Percentiles rank a stretch among this genome's conserved stretches.
Evolutionary conservation across 345 rosid genomes (phyloP).

Genomic region (Erysimum cheiranthoides): DNA sequence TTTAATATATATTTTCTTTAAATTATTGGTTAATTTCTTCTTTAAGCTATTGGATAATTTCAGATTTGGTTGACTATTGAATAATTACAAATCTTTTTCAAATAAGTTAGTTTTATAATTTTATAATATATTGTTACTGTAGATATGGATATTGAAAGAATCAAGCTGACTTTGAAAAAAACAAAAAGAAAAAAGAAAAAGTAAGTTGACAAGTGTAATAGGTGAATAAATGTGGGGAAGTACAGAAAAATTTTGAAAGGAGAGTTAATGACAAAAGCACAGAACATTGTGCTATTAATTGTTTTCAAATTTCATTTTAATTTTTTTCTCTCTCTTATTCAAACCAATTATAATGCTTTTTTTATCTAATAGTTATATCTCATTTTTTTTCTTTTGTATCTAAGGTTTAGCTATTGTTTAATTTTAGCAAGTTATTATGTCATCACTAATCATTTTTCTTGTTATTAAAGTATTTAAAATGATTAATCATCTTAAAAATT

Average conservation of each 20-base stretch:
- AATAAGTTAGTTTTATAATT: not conserved
- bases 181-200: not conserved
- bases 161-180: not conserved
- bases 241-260: not conserved
- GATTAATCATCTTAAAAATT: no score
- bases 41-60: not conserved
- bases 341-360: no score
- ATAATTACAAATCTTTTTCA: not conserved
- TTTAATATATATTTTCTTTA: no score
- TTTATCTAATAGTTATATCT: no score
- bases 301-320: not conserved
- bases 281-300: not conserved
- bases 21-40: no score
- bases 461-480: no score
- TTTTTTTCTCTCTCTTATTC: no score
- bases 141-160: not conserved
- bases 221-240: not conserved
- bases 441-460: no score
- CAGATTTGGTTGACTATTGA: not conserved
- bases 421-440: no score
- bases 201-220: not conserved
- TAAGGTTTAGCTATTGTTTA: no score
- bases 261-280: not conserved
- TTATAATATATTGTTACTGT: not conserved
- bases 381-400: no score